phyloP scores from a whole-genome alignment of 2,329 filamentous ascomycete genomes.

The Metarhizium humberi region DNA sequence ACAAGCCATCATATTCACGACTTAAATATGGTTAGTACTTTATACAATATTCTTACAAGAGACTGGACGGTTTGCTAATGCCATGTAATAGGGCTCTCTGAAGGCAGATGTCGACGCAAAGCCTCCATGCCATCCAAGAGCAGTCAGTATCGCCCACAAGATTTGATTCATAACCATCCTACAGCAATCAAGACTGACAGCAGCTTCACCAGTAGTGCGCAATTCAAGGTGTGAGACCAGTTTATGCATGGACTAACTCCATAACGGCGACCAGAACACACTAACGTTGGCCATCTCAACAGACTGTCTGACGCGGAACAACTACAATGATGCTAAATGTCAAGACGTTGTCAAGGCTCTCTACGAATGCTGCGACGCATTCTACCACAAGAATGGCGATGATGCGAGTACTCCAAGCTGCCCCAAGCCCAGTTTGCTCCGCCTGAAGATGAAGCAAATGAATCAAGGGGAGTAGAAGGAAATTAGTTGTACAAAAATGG shows the following conservation, averaged over 20 bases:
- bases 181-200: background rate
- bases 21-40: background rate
- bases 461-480: constrained; percentile 23
- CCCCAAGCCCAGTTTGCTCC: constrained; percentile 70
- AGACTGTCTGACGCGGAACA: constrained; percentile 80
- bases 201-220: constrained; percentile 55
- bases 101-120: constrained; percentile 64
- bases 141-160: constrained; percentile 43
- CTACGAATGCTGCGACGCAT: constrained; percentile 87
- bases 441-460: constrained; percentile 77
- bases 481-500: constrained; percentile 7
- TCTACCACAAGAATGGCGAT: constrained; percentile 74
- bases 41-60: background rate
- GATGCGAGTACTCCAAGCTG: constrained; percentile 71
- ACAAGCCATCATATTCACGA: too few species aligned
- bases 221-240: constrained; percentile 60
- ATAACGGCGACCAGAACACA: background rate
- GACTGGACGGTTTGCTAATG: background rate
- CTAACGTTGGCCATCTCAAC: constrained; percentile 4
- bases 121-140: constrained; percentile 77
- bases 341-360: constrained; percentile 68
- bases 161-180: background rate
- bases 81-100: constrained; percentile 20
- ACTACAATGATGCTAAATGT: constrained; percentile 80
- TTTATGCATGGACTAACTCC: background rate